phyloP scores from a whole-genome alignment of 108 stramenopile genomes.

The Pseudonitzschia multistriata region DNA sequence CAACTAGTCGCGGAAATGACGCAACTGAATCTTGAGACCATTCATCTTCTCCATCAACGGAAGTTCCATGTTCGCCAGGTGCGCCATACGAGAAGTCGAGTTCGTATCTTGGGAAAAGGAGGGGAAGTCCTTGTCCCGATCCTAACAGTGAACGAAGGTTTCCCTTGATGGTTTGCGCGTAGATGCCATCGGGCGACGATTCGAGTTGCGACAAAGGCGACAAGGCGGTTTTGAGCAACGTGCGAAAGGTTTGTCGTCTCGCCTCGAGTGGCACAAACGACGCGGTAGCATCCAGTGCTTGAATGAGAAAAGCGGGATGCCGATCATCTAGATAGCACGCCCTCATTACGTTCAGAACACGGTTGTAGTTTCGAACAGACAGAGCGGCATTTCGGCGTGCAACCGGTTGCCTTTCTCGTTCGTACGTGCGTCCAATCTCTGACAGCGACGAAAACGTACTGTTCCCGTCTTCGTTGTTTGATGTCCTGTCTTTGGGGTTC shows the following conservation, averaged over 20 bases:
- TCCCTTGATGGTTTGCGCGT: conserved; percentile 42
- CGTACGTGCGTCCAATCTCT: conserved; percentile 43
- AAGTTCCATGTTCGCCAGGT: neutral
- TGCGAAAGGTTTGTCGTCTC: conserved; percentile 54
- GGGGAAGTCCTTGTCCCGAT: conserved; percentile 69
- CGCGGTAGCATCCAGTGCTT: conserved; percentile 42
- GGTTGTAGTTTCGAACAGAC: conserved; percentile 83
- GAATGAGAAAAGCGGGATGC: conserved; percentile 59
- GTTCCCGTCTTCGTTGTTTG: neutral
- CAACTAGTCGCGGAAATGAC: conserved; percentile 39
- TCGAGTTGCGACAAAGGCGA: conserved; percentile 53
- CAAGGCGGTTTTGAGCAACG: conserved; percentile 56
- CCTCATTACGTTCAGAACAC: conserved; percentile 71
- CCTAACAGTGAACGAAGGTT: conserved; percentile 58
- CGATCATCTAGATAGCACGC: conserved; percentile 73
- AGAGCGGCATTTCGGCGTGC: conserved; percentile 85
- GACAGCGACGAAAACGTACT: neutral
- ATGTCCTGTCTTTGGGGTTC: neutral
- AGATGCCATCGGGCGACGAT: conserved; percentile 31
- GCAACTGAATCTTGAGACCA: conserved; percentile 42
- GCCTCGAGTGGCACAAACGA: conserved; percentile 47
- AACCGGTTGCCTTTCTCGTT: conserved; percentile 75
- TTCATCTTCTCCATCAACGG: conserved; percentile 7
- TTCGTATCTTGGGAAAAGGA: conserved; percentile 83
- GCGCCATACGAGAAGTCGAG: conserved; percentile 64